Percentiles rank a stretch among this genome's conserved stretches.
These are phyloP conservation scores for Solanum neorickii DNA, from an alignment of 257 asterid species.

Conservation along the genomic window DNA sequence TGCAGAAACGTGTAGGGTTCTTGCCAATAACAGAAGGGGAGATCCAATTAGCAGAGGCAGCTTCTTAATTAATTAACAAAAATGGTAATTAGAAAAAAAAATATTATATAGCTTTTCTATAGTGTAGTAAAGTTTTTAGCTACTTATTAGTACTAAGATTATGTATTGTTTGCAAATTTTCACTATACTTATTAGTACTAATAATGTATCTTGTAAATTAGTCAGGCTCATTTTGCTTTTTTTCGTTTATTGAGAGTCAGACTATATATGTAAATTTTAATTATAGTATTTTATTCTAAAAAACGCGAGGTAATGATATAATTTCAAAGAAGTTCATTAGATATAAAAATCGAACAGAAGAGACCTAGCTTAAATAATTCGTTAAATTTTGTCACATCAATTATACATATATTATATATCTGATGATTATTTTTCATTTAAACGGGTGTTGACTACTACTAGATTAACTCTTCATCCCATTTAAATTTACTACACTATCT, in stretches of 20 bases:
- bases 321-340: not conserved
- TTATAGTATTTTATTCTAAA: too few species aligned
- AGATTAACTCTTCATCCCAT: too few species aligned
- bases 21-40: conserved; percentile 61
- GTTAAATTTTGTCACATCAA: too few species aligned
- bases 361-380: too few species aligned
- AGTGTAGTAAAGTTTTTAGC: not conserved
- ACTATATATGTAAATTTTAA: too few species aligned
- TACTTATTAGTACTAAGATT: not conserved
- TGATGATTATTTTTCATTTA: too few species aligned
- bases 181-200: not conserved
- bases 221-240: not conserved
- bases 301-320: not conserved
- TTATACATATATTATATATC: too few species aligned
- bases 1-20: conserved; percentile 89
- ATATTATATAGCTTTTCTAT: not conserved
- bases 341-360: too few species aligned
- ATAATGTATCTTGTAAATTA: not conserved
- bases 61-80: conserved; percentile 5
- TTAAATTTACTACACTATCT: too few species aligned
- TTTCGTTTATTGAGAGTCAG: not conserved
- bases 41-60: conserved; percentile 40
- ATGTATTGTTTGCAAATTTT: not conserved
- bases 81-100: not conserved
- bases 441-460: too few species aligned